phyloP scores from a whole-genome alignment of 2,329 filamentous ascomycete genomes.

The Fonsecaea pugnacius region DNA sequence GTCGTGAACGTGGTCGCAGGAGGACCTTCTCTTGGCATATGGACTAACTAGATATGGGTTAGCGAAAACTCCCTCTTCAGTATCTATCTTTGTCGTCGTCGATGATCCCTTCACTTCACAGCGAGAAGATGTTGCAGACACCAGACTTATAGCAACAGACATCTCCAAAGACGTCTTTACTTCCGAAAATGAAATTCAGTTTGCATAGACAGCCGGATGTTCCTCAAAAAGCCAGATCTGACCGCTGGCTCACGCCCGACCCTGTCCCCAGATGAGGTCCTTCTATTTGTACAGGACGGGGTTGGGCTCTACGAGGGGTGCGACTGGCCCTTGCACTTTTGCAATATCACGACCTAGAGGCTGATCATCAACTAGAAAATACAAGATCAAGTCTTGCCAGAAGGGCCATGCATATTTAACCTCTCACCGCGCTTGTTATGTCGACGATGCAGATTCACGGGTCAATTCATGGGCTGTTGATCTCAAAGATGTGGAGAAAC shows the following conservation, averaged over 20 bases:
- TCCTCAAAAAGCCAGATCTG: slow-evolving; percentile 91
- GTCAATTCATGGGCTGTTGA: slow-evolving; percentile 83
- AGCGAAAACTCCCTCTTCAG: not conserved
- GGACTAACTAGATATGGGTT: slow-evolving; percentile 14
- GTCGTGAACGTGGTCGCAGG: not conserved
- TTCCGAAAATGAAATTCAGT: slow-evolving; percentile 28
- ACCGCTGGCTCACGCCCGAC: slow-evolving; percentile 94
- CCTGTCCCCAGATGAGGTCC: slow-evolving; percentile 88
- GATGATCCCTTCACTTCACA: not conserved
- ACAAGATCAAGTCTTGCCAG: slow-evolving; percentile 90
- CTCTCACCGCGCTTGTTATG: slow-evolving; percentile 92
- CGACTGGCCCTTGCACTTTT: slow-evolving; percentile 43
- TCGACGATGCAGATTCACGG: slow-evolving; percentile 83
- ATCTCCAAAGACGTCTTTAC: not conserved
- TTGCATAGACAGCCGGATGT: slow-evolving; percentile 63
- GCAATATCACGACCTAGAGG: not conserved
- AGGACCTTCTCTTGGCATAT: slow-evolving; percentile 6
- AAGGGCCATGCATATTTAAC: slow-evolving; percentile 96
- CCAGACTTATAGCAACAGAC: slow-evolving; percentile 8
- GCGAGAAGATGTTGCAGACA: slow-evolving; percentile 1
- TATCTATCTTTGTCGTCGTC: not conserved
- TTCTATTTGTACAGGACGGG: slow-evolving; percentile 96
- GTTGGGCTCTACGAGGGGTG: slow-evolving; percentile 98
- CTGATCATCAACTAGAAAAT: slow-evolving; percentile 66
- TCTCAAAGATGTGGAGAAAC: slow-evolving; percentile 85